Evolutionary conservation across 805 yeast genomes (phyloP), one percentile per base, ranked within the genome.

Genomic region (Wickerhamomyces alni): DNA sequence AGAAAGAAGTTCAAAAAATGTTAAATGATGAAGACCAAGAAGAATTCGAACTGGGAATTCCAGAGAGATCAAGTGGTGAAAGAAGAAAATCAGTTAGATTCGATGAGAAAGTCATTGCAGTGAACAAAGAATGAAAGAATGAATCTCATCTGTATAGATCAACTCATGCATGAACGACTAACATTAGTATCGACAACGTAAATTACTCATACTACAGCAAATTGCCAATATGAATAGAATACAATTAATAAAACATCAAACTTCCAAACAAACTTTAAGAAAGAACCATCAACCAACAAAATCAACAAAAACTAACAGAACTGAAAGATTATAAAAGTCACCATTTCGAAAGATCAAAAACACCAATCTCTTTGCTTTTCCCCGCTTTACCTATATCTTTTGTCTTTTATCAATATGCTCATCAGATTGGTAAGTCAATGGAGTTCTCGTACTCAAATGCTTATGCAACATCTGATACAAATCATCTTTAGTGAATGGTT

Each of bases 401-500:
- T 55, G 60, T 37, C 59, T 48, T 38, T 58, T 56, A 12, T 39
- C 42, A 30, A 47, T 32, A 15, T 48, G 57, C 24, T 45, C 55
- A 15, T 49, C 57, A 11, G 41, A 32, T 32, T 52, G 58, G 35
- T 50, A 44, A 11, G 43, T 17, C 40, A 62, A 43, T 6, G 75
- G 75, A 3, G 63, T 54, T 40, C 71, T 65, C 24, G 74, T 68
- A 41, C 75, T 71, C 38, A 83, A 67, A 57, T 85, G 87, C 51
- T 88, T 83, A 46, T 83, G 80, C 39, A 91, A 65, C 54, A 88
- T 86, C 44, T 79, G 70, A 54, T 81, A 85, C 41, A 93, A 67
- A 56, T 87, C 95, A 48, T 81, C 86, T 55, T 85, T 87, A 2
- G 95, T 83, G 58, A 93, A 93, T 1, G 99, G 99, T 56, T 93